These are phyloP conservation scores for Globisporangium parvum DNA, from an alignment of 352 stramenopile genomes.

Conservation along the genomic window DNA sequence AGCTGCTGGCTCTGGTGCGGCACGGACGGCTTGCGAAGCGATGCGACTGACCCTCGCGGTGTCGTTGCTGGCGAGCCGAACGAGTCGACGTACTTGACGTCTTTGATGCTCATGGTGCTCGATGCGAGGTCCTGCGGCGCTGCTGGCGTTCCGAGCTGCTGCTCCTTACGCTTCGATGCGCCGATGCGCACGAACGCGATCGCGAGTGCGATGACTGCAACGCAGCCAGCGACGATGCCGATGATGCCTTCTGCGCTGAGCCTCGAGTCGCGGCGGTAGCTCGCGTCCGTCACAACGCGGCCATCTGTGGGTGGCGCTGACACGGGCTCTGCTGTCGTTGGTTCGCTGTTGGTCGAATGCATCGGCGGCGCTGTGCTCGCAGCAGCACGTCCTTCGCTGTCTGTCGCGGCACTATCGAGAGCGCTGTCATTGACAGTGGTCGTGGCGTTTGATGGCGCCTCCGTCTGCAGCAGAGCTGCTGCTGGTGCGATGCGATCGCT, in stretches of 20 bases:
- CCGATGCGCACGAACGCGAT: slow-evolving; percentile 10
- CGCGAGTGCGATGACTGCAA: slow-evolving; percentile 7
- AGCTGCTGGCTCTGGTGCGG: background rate
- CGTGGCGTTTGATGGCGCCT: background rate
- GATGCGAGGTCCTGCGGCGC: slow-evolving; percentile 5
- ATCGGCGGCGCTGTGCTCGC: background rate
- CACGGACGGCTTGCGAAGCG: slow-evolving; percentile 2
- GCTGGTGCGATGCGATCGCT: too few species aligned
- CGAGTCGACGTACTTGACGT: slow-evolving; percentile 13
- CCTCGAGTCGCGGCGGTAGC: background rate
- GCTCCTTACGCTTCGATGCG: slow-evolving; percentile 4
- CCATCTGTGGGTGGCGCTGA: slow-evolving; percentile 1
- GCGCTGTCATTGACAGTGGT: background rate
- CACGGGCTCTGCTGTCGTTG: background rate
- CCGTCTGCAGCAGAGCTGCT: background rate
- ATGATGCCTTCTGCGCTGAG: slow-evolving; percentile 5
- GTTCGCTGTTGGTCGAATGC: background rate
- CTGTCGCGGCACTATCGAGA: background rate
- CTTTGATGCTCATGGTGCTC: slow-evolving; percentile 11
- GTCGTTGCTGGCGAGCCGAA: slow-evolving; percentile 5
- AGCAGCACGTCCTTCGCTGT: slow-evolving; percentile 3
- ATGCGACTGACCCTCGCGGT: slow-evolving; percentile 2
- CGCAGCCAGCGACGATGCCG: slow-evolving; percentile 4
- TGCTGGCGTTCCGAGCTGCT: background rate
- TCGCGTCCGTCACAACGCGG: background rate